These are phyloP conservation scores for Plasmopara halstedii DNA, from an alignment of 352 stramenopile species.

Conservation along the genomic window DNA sequence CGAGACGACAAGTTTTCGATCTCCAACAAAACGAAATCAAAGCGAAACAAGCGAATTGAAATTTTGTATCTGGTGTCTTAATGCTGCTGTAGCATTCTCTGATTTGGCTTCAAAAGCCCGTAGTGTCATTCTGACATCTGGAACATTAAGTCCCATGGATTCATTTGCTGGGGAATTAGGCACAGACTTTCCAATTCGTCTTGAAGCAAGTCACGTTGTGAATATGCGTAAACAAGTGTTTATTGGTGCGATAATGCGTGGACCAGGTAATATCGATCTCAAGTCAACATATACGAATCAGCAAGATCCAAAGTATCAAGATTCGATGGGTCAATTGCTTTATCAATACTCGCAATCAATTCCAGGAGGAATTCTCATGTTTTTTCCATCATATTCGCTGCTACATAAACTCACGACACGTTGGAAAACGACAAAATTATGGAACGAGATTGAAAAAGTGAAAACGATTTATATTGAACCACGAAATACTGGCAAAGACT, in stretches of 20 bases:
- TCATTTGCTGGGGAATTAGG: conserved; percentile 81
- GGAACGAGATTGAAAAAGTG: conserved; percentile 42
- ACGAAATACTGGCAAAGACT: conserved; percentile 70
- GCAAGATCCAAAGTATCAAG: conserved; percentile 72
- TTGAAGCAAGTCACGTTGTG: conserved; percentile 83
- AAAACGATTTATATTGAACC: conserved; percentile 69
- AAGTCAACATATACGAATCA: conserved; percentile 78
- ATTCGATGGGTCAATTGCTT: conserved; percentile 71
- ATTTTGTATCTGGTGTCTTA: conserved; percentile 83
- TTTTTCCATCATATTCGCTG: conserved; percentile 79
- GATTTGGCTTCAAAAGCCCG: conserved; percentile 58
- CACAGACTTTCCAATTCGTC: conserved; percentile 66
- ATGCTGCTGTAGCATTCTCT: conserved; percentile 75
- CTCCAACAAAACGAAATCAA: conserved; percentile 19
- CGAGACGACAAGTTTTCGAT: conserved; percentile 13
- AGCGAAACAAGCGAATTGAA: conserved; percentile 53
- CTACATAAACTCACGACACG: conserved; percentile 60
- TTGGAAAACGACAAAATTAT: conserved; percentile 67
- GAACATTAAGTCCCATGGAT: conserved; percentile 82
- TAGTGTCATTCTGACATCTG: conserved; percentile 78
- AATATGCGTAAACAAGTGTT: conserved; percentile 85
- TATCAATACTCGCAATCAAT: conserved; percentile 59
- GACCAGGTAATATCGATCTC: conserved; percentile 55
- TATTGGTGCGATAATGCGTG: conserved; percentile 62
- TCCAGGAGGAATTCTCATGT: conserved; percentile 78